These are phyloP conservation scores for Cardamine chenopodiifolia DNA, from an alignment of 345 rosid species.

Conservation along the genomic window DNA sequence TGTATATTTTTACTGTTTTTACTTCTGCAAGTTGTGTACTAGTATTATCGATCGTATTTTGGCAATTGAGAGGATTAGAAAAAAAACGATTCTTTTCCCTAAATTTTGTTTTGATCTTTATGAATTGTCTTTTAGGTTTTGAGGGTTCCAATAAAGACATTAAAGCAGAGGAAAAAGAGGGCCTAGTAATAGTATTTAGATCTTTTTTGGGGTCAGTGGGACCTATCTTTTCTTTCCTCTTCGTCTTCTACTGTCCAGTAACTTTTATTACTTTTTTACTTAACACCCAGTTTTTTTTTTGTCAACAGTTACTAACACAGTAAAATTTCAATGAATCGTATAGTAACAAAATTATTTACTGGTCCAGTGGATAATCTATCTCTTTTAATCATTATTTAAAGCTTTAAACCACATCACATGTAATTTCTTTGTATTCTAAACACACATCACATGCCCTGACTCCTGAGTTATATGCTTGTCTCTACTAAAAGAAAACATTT, in stretches of 20 bases:
- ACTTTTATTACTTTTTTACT: not conserved
- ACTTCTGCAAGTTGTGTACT: not conserved
- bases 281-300: too few species aligned
- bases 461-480: conserved; percentile 11
- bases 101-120: conserved; percentile 31
- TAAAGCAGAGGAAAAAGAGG: conserved; percentile 42
- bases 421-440: not conserved
- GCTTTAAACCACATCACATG: conserved; percentile 33
- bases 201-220: conserved; percentile 44
- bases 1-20: not conserved
- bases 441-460: conserved; percentile 33
- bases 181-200: conserved; percentile 45
- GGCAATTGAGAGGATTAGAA: not conserved
- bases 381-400: conserved; percentile 5
- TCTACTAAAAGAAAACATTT: conserved; percentile 4
- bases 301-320: too few species aligned
- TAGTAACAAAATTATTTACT: not conserved
- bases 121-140: conserved; percentile 40
- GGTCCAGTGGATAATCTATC: too few species aligned
- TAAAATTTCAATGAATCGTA: not conserved
- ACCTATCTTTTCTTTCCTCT: conserved; percentile 5
- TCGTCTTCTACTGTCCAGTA: not conserved
- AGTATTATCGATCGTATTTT: not conserved
- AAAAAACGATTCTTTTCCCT: conserved; percentile 29
- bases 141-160: conserved; percentile 46